Evolutionary conservation across 148 eudicot genomes (phyloP), one percentile per base, ranked within the genome.

Genomic region (Bassia scoparia): DNA sequence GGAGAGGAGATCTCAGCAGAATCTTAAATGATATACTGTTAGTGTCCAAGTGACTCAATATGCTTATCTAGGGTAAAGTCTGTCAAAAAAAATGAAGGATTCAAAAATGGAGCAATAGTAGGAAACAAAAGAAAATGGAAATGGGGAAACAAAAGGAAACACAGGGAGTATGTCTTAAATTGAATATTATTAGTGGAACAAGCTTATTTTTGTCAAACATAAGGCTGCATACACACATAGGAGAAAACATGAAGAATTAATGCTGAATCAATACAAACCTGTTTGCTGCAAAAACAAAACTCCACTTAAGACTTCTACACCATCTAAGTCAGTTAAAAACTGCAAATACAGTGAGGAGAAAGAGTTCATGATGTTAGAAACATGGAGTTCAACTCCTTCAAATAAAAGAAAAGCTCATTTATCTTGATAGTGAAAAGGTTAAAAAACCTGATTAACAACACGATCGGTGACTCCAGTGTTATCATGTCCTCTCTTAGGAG

Each of bases 281-380:
- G 59, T 97, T 88, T 60, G 99, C 99, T 66, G 99, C 99, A 84
- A 95, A 95, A 77, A 95, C 99, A 79, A 95, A 95, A 95, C 99
- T 61, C 99, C 99, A 37, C 88, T 79, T 77, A 95, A 80, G 77
- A 90, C 90, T 86, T 95, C 99, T 64, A 95, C 99, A 64, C 99
- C 99, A 83, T 95, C 99, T 70, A 95, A 83, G 76, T 95, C 99
- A 49, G 99, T 95, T 44, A 95, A 82, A 83, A 95, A 95, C 97
- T 93, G 86, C 82, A 72, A n/a, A 76, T 59, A 65, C 24, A 68
- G 60, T 58, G 64, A 59, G 43, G 35, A 70, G 56, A 49, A 65
- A 29, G 10, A 11, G 49, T 44, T 67, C 31, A 35, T 54, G 35
- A 73, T 20, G 26, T 79, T 33, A 72, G 71, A 46, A 37, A 46